Conservation (phyloP, 257 asterid genomes). For the Lycium ferocissimum region DNA sequence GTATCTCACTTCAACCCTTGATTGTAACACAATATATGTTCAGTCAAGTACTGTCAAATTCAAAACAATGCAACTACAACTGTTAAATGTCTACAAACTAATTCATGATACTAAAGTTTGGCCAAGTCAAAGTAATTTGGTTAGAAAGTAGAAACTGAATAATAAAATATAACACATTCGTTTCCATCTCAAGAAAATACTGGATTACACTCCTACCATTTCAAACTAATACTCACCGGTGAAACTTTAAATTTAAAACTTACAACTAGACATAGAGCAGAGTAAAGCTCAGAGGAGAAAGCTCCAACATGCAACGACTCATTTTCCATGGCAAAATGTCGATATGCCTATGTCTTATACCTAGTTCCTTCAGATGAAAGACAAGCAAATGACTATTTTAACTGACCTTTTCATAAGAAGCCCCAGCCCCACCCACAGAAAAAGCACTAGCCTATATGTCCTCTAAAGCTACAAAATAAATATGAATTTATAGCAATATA, state of each 20-base stretch:
- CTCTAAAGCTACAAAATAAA: background rate
- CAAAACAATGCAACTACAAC: background rate
- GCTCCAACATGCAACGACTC: conserved; percentile 64
- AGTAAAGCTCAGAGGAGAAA: conserved; percentile 39
- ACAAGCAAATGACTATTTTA: conserved; percentile 39
- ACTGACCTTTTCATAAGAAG: conserved; percentile 27
- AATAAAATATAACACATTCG: background rate
- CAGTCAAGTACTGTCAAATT: background rate
- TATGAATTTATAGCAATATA: background rate
- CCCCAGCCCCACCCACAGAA: background rate
- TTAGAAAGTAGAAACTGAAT: background rate
- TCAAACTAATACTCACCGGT: background rate
- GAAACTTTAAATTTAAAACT: background rate
- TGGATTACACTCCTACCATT: background rate
- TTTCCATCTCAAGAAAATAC: background rate
- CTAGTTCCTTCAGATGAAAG: conserved; percentile 41
- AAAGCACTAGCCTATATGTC: background rate
- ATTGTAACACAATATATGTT: background rate
- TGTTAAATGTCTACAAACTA: background rate
- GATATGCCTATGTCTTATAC: conserved; percentile 56
- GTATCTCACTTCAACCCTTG: too few species aligned
- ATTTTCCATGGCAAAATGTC: conserved; percentile 53
- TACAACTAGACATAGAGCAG: conserved; percentile 23
- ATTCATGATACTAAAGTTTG: background rate
- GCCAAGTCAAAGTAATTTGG: background rate